Conservation (phyloP, 371 early-diverging fungal genomes). For the Rhizopus stolonifer region DNA sequence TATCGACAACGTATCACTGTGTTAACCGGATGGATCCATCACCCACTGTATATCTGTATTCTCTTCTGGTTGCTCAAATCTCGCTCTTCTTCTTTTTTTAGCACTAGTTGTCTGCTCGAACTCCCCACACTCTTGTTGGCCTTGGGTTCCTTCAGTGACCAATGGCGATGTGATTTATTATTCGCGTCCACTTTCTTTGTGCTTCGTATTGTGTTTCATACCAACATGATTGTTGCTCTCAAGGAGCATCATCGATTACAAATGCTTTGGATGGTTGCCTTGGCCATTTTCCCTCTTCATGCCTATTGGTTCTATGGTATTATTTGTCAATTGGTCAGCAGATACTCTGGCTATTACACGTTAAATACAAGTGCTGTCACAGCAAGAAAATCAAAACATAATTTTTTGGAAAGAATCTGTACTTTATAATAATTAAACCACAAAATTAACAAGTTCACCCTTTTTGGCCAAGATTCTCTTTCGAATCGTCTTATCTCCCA, state of each 20-base stretch:
- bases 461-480: conserved; percentile 73
- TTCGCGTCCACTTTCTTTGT: conserved; percentile 41
- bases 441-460: conserved; percentile 77
- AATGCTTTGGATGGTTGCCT: conserved; percentile 20
- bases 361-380: conserved; percentile 4
- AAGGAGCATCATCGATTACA: conserved; percentile 22
- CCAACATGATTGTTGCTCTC: conserved; percentile 33
- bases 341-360: background rate
- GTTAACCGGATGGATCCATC: conserved; percentile 58
- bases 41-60: conserved; percentile 42
- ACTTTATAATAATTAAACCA: conserved; percentile 38
- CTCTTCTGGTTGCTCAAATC: conserved; percentile 31
- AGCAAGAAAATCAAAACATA: conserved; percentile 10
- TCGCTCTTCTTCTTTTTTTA: conserved; percentile 31
- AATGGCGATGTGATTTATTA: conserved; percentile 35
- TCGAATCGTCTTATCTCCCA: conserved; percentile 50
- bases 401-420: conserved; percentile 20
- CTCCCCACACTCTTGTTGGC: conserved; percentile 40
- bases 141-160: conserved; percentile 31
- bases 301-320: conserved; percentile 48
- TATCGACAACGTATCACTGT: conserved; percentile 49
- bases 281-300: conserved; percentile 37
- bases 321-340: background rate
- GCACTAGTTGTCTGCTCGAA: conserved; percentile 35
- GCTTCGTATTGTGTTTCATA: conserved; percentile 44